These are phyloP conservation scores for Rhizophagus prolifer DNA, from an alignment of 192 early-diverging fungal genomes.

Conservation along the genomic window DNA sequence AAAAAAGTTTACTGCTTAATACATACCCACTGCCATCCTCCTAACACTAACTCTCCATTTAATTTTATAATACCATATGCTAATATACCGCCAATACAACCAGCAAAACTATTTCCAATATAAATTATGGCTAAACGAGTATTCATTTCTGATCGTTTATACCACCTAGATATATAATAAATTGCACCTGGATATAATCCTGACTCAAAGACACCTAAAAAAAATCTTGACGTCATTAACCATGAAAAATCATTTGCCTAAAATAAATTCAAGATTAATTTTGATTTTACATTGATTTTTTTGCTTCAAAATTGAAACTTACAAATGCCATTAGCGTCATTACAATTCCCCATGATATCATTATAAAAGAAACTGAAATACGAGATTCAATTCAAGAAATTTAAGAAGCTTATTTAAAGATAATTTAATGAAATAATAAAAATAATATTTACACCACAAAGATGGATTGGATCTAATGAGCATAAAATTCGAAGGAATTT, in stretches of 20 bases:
- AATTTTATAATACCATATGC: slow-evolving; percentile 65
- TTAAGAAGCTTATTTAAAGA: too few species aligned
- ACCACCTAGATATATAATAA: slow-evolving; percentile 58
- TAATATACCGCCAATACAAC: slow-evolving; percentile 63
- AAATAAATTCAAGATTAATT: too few species aligned
- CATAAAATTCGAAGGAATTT: too few species aligned
- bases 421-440: too few species aligned
- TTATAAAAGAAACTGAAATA: too few species aligned
- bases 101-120: slow-evolving; percentile 51
- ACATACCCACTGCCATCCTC: slow-evolving; percentile 53
- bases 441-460: too few species aligned
- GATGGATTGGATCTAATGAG: too few species aligned
- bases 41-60: slow-evolving; percentile 46
- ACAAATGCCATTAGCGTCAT: slow-evolving; percentile 58
- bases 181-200: slow-evolving; percentile 61
- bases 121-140: slow-evolving; percentile 56
- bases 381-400: too few species aligned
- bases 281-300: too few species aligned
- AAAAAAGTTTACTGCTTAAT: neutral
- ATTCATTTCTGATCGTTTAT: slow-evolving; percentile 53
- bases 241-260: slow-evolving; percentile 34
- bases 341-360: too few species aligned
- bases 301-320: too few species aligned
- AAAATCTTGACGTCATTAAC: slow-evolving; percentile 49
- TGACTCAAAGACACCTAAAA: too few species aligned